Evolutionary conservation across 139 green algal genomes (phyloP).

Genomic region (Micractinium sp.): DNA sequence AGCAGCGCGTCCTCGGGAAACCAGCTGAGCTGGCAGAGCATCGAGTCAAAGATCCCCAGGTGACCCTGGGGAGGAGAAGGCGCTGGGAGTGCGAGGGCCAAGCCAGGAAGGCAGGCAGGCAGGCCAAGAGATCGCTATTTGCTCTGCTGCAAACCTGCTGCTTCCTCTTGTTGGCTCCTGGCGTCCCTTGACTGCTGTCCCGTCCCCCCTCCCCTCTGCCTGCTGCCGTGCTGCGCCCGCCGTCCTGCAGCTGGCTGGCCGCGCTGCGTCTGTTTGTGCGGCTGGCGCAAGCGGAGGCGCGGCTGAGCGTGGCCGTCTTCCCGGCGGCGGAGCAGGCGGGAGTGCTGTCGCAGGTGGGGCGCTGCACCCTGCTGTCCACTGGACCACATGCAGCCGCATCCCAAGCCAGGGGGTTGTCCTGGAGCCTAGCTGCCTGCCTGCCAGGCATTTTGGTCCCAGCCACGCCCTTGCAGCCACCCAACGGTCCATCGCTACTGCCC

Average conservation of each 20-base stretch:
- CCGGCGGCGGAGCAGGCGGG: background rate
- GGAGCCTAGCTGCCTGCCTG: too few relatives aligned
- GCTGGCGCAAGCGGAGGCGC: constrained; percentile 32
- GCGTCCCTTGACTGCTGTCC: background rate
- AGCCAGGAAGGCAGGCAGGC: background rate
- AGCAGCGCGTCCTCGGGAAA: background rate
- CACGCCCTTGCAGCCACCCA: background rate
- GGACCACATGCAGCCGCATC: too few relatives aligned
- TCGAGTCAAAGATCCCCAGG: constrained; percentile 19
- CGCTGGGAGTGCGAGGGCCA: too few relatives aligned
- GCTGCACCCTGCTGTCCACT: too few relatives aligned
- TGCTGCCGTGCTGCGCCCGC: background rate
- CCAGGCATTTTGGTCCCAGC: too few relatives aligned
- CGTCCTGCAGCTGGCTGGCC: constrained; percentile 47
- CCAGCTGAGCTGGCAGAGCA: constrained; percentile 21
- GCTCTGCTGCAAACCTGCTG: background rate
- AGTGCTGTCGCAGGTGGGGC: constrained; percentile 14
- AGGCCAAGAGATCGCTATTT: too few relatives aligned
- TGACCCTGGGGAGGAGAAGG: background rate
- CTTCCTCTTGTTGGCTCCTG: background rate
- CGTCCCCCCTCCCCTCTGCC: background rate
- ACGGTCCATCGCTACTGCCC: background rate
- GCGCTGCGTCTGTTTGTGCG: constrained; percentile 42
- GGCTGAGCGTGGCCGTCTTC: constrained; percentile 32
- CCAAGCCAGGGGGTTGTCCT: too few relatives aligned